These are phyloP conservation scores for Pleurotus giganteus DNA, from an alignment of 768 basidiomycete species.

Conservation along the genomic window DNA sequence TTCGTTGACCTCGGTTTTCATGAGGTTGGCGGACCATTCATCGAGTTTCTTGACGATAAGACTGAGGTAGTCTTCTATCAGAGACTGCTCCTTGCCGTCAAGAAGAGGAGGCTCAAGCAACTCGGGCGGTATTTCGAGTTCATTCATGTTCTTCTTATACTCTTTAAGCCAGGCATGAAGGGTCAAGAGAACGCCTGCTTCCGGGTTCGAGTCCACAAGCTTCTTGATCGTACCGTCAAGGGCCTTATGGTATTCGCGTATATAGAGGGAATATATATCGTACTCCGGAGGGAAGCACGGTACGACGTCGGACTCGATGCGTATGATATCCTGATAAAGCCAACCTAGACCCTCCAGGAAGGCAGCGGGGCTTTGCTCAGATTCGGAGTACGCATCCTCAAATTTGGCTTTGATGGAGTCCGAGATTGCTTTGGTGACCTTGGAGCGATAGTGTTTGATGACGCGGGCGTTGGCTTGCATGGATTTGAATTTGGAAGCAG, in stretches of 20 bases:
- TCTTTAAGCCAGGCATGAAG: constrained; percentile 95
- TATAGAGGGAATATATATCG: constrained; percentile 79
- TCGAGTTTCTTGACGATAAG: constrained; percentile 94
- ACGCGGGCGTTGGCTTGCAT: constrained; percentile 91
- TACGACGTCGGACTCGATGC: constrained; percentile 87
- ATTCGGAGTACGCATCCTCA: constrained; percentile 59
- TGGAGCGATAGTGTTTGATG: constrained; percentile 94
- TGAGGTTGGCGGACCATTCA: constrained; percentile 94
- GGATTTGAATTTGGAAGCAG: constrained; percentile 90
- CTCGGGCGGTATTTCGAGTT: constrained; percentile 79
- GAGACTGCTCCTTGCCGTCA: constrained; percentile 88
- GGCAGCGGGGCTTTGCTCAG: constrained; percentile 59
- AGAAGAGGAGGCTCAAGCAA: constrained; percentile 87
- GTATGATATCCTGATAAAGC: constrained; percentile 94
- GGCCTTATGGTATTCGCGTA: constrained; percentile 88
- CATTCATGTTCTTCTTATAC: constrained; percentile 93
- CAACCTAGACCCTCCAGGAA: constrained; percentile 83
- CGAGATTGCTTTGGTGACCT: constrained; percentile 76
- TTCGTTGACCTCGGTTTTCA: constrained; percentile 85
- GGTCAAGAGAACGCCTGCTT: constrained; percentile 83
- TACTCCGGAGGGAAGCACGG: constrained; percentile 92
- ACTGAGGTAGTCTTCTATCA: constrained; percentile 94
- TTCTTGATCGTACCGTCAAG: constrained; percentile 72
- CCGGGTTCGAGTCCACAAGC: constrained; percentile 71
- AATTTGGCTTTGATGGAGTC: constrained; percentile 75